Conservation (phyloP, 2,329 filamentous ascomycete genomes). For the Talaromyces albobiverticillius region DNA sequence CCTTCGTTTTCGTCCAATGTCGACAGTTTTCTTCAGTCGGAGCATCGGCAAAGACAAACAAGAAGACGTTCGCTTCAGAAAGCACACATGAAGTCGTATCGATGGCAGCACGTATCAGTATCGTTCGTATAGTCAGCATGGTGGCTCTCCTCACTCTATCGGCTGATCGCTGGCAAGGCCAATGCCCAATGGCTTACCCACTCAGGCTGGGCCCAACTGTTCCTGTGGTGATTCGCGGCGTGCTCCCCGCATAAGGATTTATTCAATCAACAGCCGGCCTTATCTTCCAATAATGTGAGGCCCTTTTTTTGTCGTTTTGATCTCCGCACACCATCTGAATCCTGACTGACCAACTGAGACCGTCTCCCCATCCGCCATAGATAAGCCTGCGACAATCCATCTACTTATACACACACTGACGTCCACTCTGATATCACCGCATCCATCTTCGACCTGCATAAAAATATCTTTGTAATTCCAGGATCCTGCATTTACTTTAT, state of each 20-base stretch:
- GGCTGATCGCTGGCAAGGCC: slow-evolving; percentile 7
- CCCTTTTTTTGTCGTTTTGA: slow-evolving; percentile 2
- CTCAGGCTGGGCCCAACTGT: slow-evolving; percentile 4
- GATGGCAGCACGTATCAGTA: background rate
- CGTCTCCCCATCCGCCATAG: slow-evolving; percentile 6
- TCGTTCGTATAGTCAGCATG: background rate
- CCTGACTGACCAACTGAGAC: slow-evolving; percentile 9
- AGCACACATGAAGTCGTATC: background rate
- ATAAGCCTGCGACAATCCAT: slow-evolving; percentile 5
- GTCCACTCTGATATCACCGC: slow-evolving; percentile 4
- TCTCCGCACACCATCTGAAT: slow-evolving; percentile 12
- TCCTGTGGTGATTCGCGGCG: slow-evolving; percentile 9
- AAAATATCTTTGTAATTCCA: background rate
- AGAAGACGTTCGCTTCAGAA: background rate
- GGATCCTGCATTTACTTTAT: background rate
- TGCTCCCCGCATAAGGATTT: slow-evolving; percentile 1
- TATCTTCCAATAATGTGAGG: slow-evolving; percentile 10
- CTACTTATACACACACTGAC: slow-evolving; percentile 4
- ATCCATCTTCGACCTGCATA: background rate
- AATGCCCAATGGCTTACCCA: slow-evolving; percentile 11
- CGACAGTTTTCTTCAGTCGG: no score
- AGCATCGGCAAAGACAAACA: no score
- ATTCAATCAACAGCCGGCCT: background rate
- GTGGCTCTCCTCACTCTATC: background rate
- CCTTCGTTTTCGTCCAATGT: background rate